phyloP scores from a whole-genome alignment of 176 grass and related monocot species.

The Bonia amplexicaulis region DNA sequence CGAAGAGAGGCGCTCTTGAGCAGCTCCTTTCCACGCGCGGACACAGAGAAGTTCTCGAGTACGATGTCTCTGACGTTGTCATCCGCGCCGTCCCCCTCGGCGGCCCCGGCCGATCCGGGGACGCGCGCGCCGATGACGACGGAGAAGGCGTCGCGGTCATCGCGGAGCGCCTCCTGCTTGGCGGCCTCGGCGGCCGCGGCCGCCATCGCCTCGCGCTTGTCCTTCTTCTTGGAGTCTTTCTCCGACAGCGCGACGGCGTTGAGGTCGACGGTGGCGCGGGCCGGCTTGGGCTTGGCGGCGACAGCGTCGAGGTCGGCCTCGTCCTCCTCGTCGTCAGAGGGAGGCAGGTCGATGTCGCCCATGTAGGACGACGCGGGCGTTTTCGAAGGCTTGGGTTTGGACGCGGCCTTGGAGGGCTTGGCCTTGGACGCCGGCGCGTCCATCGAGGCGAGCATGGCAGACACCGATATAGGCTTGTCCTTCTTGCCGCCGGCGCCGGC shows the following conservation, averaged over 20 bases:
- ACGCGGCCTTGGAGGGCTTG: constrained; percentile 38
- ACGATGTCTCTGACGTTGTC: constrained; percentile 77
- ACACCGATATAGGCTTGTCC: constrained; percentile 67
- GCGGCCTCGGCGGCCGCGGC: constrained; percentile 51
- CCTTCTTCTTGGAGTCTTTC: constrained; percentile 86
- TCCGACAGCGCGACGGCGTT: constrained; percentile 37
- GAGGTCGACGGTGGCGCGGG: constrained; percentile 39
- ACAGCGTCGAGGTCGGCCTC: constrained; percentile 25
- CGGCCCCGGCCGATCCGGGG: constrained; percentile 25
- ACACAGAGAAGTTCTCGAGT: constrained; percentile 82
- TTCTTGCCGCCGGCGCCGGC: constrained; percentile 35
- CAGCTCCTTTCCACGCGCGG: constrained; percentile 84
- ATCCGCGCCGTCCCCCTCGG: constrained; percentile 21
- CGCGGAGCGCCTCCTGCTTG: constrained; percentile 66
- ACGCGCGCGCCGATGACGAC: constrained; percentile 74
- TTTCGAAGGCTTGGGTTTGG: constrained; percentile 53
- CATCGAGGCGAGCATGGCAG: constrained; percentile 91
- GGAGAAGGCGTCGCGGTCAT: constrained; percentile 89
- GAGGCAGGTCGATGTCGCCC: constrained; percentile 74
- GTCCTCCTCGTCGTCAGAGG: constrained; percentile 73
- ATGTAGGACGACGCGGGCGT: constrained; percentile 54
- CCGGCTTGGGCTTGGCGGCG: constrained; percentile 35
- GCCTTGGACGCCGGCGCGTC: constrained; percentile 48
- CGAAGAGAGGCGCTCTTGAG: constrained; percentile 76
- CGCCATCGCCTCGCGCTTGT: constrained; percentile 63